Evolutionary conservation across 352 stramenopile species (phyloP), one percentile per base, ranked within the genome.

Genomic region (Pythium brassicae): DNA sequence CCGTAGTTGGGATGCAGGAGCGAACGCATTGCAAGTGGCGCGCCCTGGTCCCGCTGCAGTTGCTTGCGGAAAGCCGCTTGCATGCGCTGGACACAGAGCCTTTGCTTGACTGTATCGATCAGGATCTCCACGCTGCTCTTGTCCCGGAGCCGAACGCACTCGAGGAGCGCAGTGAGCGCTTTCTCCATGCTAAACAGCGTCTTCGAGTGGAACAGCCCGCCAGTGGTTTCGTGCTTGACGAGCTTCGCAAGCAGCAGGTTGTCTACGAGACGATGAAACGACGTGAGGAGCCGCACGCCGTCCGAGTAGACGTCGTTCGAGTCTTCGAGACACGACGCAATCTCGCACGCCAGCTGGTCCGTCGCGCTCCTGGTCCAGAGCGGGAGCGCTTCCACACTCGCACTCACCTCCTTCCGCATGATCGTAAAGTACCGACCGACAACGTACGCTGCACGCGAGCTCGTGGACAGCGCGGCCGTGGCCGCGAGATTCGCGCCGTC

Each of bases 31-130:
- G 74, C 71, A 4, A 94, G 64, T 1, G 86, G 86, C 0, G 82
- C 80, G 3, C 85, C 82, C 7, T 84, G 51, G 29, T 91, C 83
- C 9, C 71, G 69, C 20, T 67, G 56, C n/a, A 94, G 42, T n/a
- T 87, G 75, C 46, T 70, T 70, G 2, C 85, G 75, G 48, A 93
- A 96, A 3, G 65, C 72, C 11, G 61, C n/a, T 50, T 96, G 86
- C 6, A 96, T 69, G 2, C 81, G 79, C 42, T 76, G 62, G 20
- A 93, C 77, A 11, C 78, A 78, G 4, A 91, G 40, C 34, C 91
- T 95, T 20, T 92, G 79, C 15, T 72, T 66, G 1, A 94, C 68
- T 0, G 79, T 69, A 17, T 92, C 78, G 23, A 94, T 83, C 9
- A 92, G 40, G 15, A 85, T 48, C 50, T 92, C 83, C 23, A 66